These are phyloP conservation scores for Xylaria venustula DNA, from an alignment of 495 filamentous ascomycete species.

Conservation along the genomic window DNA sequence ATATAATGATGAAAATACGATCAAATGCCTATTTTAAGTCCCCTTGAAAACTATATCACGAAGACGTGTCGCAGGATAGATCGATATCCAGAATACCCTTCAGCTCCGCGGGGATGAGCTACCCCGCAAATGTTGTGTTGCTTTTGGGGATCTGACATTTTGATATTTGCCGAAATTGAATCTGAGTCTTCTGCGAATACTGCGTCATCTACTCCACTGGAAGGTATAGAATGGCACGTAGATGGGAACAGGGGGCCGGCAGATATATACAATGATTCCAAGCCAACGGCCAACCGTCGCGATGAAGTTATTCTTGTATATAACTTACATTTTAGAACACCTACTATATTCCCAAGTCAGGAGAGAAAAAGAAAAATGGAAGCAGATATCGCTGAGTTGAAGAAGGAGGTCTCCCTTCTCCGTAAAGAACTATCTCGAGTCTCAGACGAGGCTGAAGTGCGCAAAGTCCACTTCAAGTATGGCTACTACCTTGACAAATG, in stretches of 20 bases:
- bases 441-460: constrained; percentile 48
- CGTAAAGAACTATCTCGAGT: constrained; percentile 24
- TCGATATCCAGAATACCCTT: neutral
- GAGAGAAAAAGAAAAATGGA: constrained; percentile 13
- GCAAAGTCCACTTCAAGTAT: constrained; percentile 56
- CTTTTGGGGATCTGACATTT: neutral
- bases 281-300: neutral
- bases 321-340: too few relatives aligned
- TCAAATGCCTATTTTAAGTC: neutral
- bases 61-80: neutral
- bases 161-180: neutral
- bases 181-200: neutral
- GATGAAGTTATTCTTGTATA: neutral
- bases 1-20: too few relatives aligned
- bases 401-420: constrained; percentile 29
- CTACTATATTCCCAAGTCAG: too few relatives aligned
- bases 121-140: neutral
- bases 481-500: constrained; percentile 62
- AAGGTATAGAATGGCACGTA: neutral
- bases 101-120: neutral
- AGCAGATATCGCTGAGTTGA: constrained; percentile 22
- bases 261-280: constrained; percentile 4
- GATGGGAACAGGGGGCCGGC: neutral
- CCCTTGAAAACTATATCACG: neutral
- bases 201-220: neutral